Base-by-base conservation (phyloP, 1,139 yeast genomes). In the Geotrichum aggregatum region DNA sequence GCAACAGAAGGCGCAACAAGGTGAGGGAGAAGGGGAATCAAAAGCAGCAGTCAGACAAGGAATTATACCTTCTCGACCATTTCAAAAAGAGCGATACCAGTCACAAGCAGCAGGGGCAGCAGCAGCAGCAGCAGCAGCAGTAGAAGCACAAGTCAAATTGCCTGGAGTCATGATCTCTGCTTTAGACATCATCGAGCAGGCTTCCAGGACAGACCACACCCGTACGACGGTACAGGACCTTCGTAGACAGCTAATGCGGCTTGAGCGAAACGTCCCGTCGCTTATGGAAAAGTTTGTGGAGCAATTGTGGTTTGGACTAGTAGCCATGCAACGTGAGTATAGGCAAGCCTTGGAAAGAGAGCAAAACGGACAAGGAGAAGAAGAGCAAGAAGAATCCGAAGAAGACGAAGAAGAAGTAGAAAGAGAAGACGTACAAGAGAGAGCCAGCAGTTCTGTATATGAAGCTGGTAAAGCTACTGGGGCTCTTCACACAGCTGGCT, bases 281-380 rank as follows among this genome's bases (percentile, higher is more conserved):
- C 33, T 50, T 16, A 7, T 45, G 24, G 53, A 50, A n/a, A 46
- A 45, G 36, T 42, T 50, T 46, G 22, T 50, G 7, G 50, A 50
- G 42, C 50, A 50, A 39, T 43, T 46, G 19, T 50, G 53, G 53
- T 44, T 40, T 35, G 49, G 43, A 11, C 34, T 50, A 33, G 50
- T 50, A 14, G 28, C 36, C 8, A 41, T 41, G 50, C 50, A 45
- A 33, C 14, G 47, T 16, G 50, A 50, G 43, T 45, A 50, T 28
- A 34, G 47, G 19, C 34, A 30, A 19, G 42, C 28, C n/a, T n/a
- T n/a, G n/a, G n/a, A n/a, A n/a, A n/a, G n/a, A n/a, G n/a, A n/a
- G n/a, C n/a, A n/a, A 21, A n/a, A 19, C 3, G n/a, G 8, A 39
- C 11, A 19, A 21, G 28, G 21, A n/a, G 7, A 14, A 7, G 21